A percentile compares a stretch with the other conserved stretches of the same genome.
phyloP scores from a whole-genome alignment of 2,329 filamentous ascomycete genomes.

The Simplicillium sp. region DNA sequence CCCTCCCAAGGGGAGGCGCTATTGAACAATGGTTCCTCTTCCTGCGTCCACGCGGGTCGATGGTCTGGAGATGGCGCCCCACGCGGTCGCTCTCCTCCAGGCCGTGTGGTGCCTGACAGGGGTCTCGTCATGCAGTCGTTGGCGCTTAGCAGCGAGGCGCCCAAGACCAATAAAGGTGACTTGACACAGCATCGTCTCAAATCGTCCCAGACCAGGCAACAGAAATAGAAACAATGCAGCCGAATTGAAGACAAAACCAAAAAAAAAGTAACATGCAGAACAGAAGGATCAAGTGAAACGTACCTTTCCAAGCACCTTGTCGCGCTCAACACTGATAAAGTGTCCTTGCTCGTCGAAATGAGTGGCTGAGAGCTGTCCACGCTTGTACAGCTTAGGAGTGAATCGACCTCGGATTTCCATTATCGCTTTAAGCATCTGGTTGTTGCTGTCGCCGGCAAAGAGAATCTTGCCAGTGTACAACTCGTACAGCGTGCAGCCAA shows the following conservation, averaged over 20 bases:
- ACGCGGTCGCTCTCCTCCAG: no score
- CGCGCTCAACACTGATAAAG: slow-evolving; percentile 76
- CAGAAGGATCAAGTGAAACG: slow-evolving; percentile 17
- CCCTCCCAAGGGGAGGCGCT: no score
- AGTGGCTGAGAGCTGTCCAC: slow-evolving; percentile 62
- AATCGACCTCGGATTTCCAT: slow-evolving; percentile 95
- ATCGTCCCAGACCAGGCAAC: neutral
- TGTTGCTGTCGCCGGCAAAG: slow-evolving; percentile 91
- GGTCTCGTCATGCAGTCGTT: no score
- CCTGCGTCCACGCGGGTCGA: no score
- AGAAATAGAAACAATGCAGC: slow-evolving; percentile 2
- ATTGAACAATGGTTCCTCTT: no score
- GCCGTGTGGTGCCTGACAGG: no score
- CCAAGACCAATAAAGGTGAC: no score
- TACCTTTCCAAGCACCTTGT: slow-evolving; percentile 80
- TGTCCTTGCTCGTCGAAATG: slow-evolving; percentile 82
- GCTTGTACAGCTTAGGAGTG: slow-evolving; percentile 78
- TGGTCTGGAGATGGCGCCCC: no score
- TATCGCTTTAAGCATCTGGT: slow-evolving; percentile 93
- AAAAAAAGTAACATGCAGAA: slow-evolving; percentile 9
- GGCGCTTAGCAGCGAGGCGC: no score
- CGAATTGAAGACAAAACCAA: slow-evolving; percentile 3
- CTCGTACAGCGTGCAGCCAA: slow-evolving; percentile 94
- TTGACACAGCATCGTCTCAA: neutral
- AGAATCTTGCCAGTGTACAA: slow-evolving; percentile 96